Conservation (phyloP, 768 basidiomycete genomes). For the Amanita rubescens region DNA sequence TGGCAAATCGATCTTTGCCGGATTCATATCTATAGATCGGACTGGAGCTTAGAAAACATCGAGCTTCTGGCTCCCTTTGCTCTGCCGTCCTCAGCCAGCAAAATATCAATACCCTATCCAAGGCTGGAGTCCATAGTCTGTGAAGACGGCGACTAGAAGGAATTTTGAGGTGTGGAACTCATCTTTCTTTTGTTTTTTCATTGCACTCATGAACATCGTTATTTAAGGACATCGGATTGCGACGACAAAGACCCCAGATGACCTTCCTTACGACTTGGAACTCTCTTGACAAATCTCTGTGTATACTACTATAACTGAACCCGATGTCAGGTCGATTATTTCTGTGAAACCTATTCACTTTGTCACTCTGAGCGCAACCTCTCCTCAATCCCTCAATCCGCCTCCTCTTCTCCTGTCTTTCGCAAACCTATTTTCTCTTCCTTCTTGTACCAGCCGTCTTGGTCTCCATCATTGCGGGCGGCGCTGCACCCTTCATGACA, state of each 20-base stretch:
- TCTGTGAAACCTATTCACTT: conserved; percentile 1
- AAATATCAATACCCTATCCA: too few relatives aligned
- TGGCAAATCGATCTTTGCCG: conserved; percentile 35
- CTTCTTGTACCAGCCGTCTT: conserved; percentile 60
- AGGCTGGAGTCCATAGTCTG: neutral
- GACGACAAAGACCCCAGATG: neutral
- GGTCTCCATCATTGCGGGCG: conserved; percentile 58
- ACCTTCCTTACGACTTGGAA: conserved; percentile 15
- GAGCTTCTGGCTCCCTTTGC: conserved; percentile 10
- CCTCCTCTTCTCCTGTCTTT: conserved; percentile 61
- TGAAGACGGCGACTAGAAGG: neutral
- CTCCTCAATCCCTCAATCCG: conserved; percentile 18
- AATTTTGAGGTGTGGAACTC: too few relatives aligned
- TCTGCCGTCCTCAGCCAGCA: conserved; percentile 7
- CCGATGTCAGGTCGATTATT: conserved; percentile 11
- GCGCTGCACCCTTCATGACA: conserved; percentile 85
- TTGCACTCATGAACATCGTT: too few relatives aligned
- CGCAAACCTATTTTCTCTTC: conserved; percentile 39
- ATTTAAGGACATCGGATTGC: conserved; percentile 4
- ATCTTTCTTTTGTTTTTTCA: too few relatives aligned
- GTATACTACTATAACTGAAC: conserved; percentile 8
- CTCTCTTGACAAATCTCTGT: conserved; percentile 19
- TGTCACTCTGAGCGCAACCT: conserved; percentile 3
- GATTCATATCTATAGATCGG: conserved; percentile 21
- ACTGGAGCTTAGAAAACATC: conserved; percentile 11